Percentiles rank a stretch among this genome's conserved stretches.
phyloP scores from a whole-genome alignment of 2,329 filamentous ascomycete species.

The Botrytis cinerea region DNA sequence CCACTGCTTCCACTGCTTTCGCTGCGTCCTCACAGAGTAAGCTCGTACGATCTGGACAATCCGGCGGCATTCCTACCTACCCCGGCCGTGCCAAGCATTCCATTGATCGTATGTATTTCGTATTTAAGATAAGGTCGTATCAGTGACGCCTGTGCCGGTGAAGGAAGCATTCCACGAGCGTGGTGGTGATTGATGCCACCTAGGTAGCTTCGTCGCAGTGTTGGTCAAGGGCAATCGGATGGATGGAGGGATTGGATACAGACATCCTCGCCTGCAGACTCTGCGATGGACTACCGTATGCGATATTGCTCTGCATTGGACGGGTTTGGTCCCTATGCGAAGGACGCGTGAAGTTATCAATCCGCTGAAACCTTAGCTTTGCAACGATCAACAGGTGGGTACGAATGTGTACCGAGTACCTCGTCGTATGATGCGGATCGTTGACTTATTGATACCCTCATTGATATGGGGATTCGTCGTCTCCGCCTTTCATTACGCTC shows the following conservation, averaged over 20 bases:
- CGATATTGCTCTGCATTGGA: neutral
- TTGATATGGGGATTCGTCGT: neutral
- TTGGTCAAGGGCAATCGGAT: neutral
- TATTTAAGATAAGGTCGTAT: neutral
- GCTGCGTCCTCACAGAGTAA: too few relatives aligned
- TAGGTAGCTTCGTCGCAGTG: neutral
- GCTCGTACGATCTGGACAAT: neutral
- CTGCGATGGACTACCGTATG: neutral
- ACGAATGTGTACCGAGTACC: neutral
- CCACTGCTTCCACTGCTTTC: too few relatives aligned
- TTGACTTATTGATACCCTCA: neutral
- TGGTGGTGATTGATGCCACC: neutral
- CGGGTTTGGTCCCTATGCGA: neutral
- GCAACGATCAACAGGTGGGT: neutral
- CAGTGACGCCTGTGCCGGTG: neutral
- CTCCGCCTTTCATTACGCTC: neutral
- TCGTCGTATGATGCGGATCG: neutral
- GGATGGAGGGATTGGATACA: neutral
- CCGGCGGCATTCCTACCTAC: neutral
- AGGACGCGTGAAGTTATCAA: neutral
- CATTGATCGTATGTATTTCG: neutral
- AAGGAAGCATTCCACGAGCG: neutral
- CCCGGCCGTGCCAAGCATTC: neutral
- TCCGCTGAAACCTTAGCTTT: neutral
- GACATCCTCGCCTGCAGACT: neutral